These are phyloP conservation scores for Glycine soja DNA, from an alignment of 306 rosid species.

Conservation along the genomic window DNA sequence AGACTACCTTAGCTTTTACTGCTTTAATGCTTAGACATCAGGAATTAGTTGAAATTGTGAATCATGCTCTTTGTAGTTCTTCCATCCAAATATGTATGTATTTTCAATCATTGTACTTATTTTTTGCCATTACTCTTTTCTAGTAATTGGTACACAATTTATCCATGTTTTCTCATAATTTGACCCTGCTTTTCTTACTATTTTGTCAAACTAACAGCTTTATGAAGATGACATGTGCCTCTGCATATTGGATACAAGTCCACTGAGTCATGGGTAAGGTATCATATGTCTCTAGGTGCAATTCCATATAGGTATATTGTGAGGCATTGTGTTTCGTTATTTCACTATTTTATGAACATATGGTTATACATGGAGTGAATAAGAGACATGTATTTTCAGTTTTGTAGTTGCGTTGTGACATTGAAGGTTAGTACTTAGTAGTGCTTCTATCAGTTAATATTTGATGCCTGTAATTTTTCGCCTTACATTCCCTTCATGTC, in stretches of 20 bases:
- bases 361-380: slow-evolving; percentile 10
- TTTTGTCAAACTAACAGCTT: slow-evolving; percentile 66
- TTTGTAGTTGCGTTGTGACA: slow-evolving; percentile 9
- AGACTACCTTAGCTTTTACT: slow-evolving; percentile 11
- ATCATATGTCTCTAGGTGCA: slow-evolving; percentile 59
- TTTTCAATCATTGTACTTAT: slow-evolving; percentile 7
- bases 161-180: slow-evolving; percentile 33
- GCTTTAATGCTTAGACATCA: slow-evolving; percentile 17
- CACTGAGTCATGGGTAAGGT: slow-evolving; percentile 98
- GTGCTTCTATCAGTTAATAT: slow-evolving; percentile 19
- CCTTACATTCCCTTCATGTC: not conserved
- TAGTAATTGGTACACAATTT: not conserved
- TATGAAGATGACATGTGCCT: slow-evolving; percentile 88
- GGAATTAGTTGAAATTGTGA: slow-evolving; percentile 22
- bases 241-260: slow-evolving; percentile 86
- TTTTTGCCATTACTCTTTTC: not conserved
- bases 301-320: slow-evolving; percentile 29
- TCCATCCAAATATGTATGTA: not conserved
- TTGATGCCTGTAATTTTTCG: not conserved
- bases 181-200: slow-evolving; percentile 30
- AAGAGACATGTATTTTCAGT: slow-evolving; percentile 19
- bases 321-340: slow-evolving; percentile 30
- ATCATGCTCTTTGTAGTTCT: slow-evolving; percentile 24
- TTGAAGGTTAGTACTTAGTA: not conserved
- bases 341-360: slow-evolving; percentile 24